phyloP scores from a whole-genome alignment of 2,329 filamentous ascomycete species.

The Nannizziopsis barbatae region DNA sequence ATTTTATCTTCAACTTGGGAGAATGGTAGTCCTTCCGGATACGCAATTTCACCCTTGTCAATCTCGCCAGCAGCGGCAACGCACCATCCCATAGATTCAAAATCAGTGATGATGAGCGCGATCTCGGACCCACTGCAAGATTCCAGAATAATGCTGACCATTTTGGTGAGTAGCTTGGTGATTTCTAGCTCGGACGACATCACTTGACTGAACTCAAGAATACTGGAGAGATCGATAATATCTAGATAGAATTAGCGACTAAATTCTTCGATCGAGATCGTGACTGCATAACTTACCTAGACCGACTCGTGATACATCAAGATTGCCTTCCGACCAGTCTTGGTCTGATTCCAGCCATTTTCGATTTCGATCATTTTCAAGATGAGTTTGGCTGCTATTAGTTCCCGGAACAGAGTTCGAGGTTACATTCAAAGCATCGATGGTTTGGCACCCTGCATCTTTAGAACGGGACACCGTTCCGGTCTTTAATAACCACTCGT shows the following conservation, averaged over 20 bases:
- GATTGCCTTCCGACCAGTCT: slow-evolving; percentile 27
- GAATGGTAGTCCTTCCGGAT: slow-evolving; percentile 45
- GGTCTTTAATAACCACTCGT: slow-evolving; percentile 50
- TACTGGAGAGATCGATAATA: slow-evolving; percentile 53
- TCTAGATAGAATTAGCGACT: slow-evolving; percentile 38
- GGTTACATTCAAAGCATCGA: slow-evolving; percentile 35
- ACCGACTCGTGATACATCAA: slow-evolving; percentile 35
- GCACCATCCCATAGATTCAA: slow-evolving; percentile 46
- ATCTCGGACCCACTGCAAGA: slow-evolving; percentile 51
- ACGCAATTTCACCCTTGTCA: slow-evolving; percentile 45
- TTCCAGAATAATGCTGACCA: slow-evolving; percentile 54
- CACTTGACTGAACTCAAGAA: slow-evolving; percentile 54
- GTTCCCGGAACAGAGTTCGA: slow-evolving; percentile 23
- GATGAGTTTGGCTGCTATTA: slow-evolving; percentile 21
- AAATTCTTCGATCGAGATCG: background rate
- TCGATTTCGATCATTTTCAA: slow-evolving; percentile 33
- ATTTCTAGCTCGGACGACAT: slow-evolving; percentile 55
- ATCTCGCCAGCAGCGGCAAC: slow-evolving; percentile 51
- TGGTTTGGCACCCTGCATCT: slow-evolving; percentile 49
- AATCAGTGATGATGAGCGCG: slow-evolving; percentile 50
- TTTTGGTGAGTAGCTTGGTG: slow-evolving; percentile 51
- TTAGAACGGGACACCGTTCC: slow-evolving; percentile 41
- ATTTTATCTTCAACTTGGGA: slow-evolving; percentile 48
- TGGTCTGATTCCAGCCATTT: slow-evolving; percentile 35
- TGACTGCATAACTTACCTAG: slow-evolving; percentile 24